Evolutionary conservation across 352 stramenopile species (phyloP).

Genomic region (Globisporangium cystogenes): DNA sequence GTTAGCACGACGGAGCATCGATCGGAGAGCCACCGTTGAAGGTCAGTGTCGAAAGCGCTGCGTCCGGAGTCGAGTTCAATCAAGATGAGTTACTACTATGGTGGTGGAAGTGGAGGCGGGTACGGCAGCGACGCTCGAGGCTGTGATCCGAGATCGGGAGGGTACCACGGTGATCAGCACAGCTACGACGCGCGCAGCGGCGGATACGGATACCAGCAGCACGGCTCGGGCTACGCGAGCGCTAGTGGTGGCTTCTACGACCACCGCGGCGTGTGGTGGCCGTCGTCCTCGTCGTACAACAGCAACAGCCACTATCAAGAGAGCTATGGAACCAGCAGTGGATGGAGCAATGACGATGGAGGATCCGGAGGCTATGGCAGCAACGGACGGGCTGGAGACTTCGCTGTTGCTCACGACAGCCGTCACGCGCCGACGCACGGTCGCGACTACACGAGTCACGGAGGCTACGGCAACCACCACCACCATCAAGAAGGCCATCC

Average conservation of each 20-base stretch:
- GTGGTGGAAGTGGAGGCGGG: conserved; percentile 15
- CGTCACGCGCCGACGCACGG: too few relatives aligned
- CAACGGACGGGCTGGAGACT: not conserved
- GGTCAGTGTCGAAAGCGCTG: not conserved
- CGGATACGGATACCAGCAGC: conserved; percentile 1
- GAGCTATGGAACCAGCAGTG: not conserved
- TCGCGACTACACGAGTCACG: not conserved
- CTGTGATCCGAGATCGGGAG: conserved; percentile 9
- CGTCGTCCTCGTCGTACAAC: not conserved
- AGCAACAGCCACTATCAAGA: conserved; percentile 1
- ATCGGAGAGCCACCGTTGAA: not conserved
- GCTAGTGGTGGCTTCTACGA: conserved; percentile 13
- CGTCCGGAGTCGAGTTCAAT: not conserved
- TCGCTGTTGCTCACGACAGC: conserved; percentile 1
- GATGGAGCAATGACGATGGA: too few relatives aligned
- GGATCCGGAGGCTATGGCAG: too few relatives aligned
- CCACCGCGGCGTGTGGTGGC: not conserved
- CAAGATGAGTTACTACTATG: conserved; percentile 45
- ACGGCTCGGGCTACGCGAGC: conserved; percentile 1
- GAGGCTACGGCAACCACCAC: conserved; percentile 20
- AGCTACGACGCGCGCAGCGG: conserved; percentile 26
- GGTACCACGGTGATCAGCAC: too few relatives aligned
- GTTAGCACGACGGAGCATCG: not conserved
- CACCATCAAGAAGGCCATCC: conserved; percentile 10
- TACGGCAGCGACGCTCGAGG: conserved; percentile 18